phyloP scores from a whole-genome alignment of 2,329 filamentous ascomycete species.

The Blastomyces gilchristii region DNA sequence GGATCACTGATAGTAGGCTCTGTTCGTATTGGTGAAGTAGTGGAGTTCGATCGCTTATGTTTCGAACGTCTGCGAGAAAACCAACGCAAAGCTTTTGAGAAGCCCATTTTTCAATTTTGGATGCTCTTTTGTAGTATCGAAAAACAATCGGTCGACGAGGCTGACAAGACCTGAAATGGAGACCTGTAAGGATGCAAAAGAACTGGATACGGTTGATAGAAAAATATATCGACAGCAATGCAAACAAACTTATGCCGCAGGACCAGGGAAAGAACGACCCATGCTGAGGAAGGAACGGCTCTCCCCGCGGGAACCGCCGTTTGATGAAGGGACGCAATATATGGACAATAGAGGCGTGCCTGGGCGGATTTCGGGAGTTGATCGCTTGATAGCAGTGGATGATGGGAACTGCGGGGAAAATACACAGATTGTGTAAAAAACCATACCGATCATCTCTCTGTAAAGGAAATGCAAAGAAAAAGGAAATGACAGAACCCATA shows the following conservation, averaged over 20 bases:
- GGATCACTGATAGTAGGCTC: neutral
- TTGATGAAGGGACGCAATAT: neutral
- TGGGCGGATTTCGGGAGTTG: neutral
- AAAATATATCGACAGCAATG: neutral
- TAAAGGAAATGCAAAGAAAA: neutral
- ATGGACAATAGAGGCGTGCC: neutral
- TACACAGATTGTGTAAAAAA: neutral
- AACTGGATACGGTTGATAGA: neutral
- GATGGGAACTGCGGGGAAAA: neutral
- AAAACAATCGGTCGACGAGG: neutral
- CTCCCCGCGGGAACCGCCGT: neutral
- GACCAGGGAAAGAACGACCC: neutral
- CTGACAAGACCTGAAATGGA: neutral
- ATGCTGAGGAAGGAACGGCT: neutral
- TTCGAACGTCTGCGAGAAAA: constrained; percentile 11
- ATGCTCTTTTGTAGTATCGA: neutral
- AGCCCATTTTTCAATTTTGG: constrained; percentile 8
- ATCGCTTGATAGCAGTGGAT: neutral
- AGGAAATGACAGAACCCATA: neutral
- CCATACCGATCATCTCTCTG: neutral
- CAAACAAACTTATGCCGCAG: neutral
- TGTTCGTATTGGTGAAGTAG: neutral
- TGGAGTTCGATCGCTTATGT: neutral
- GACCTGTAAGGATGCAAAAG: neutral
- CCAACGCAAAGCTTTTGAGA: constrained; percentile 13